Evolutionary conservation across 768 basidiomycete species (phyloP).

Genomic region (Paxillus rubicundulus): DNA sequence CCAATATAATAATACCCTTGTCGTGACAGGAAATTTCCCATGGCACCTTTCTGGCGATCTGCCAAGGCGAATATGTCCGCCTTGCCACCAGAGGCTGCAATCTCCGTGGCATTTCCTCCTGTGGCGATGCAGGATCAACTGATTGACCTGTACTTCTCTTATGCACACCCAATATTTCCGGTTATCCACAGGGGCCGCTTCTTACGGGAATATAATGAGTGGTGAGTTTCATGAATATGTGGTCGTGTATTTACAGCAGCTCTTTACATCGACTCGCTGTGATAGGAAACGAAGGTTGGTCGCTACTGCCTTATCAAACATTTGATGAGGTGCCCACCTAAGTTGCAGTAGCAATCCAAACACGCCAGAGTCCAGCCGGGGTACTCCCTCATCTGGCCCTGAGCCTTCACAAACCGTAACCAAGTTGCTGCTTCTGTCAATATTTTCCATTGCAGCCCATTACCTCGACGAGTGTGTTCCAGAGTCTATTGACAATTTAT

Average conservation of each 20-base stretch:
- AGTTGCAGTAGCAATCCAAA: conserved; percentile 36
- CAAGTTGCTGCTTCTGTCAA: conserved; percentile 69
- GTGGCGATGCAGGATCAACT: conserved; percentile 62
- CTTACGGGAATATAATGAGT: conserved; percentile 56
- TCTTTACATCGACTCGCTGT: conserved; percentile 1
- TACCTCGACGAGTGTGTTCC: conserved; percentile 53
- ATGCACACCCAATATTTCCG: conserved; percentile 82
- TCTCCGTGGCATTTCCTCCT: conserved; percentile 56
- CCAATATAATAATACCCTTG: conserved; percentile 14
- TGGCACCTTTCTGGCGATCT: conserved; percentile 74
- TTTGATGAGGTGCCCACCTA: conserved; percentile 19
- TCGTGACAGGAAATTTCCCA: conserved; percentile 57
- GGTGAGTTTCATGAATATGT: conserved; percentile 34
- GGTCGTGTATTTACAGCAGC: neutral
- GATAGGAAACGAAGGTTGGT: conserved; percentile 29
- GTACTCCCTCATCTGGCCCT: conserved; percentile 20
- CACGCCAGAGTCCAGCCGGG: conserved; percentile 20
- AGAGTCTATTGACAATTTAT: conserved; percentile 55
- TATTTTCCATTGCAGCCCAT: conserved; percentile 80
- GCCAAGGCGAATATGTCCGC: conserved; percentile 40
- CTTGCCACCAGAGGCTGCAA: conserved; percentile 42
- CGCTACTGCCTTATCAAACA: neutral
- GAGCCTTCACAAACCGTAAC: conserved; percentile 64
- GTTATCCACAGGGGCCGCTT: conserved; percentile 74
- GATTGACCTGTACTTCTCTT: conserved; percentile 74